Evolutionary conservation across 2,329 filamentous ascomycete species (phyloP).

Genomic region (Metarhizium sp.): DNA sequence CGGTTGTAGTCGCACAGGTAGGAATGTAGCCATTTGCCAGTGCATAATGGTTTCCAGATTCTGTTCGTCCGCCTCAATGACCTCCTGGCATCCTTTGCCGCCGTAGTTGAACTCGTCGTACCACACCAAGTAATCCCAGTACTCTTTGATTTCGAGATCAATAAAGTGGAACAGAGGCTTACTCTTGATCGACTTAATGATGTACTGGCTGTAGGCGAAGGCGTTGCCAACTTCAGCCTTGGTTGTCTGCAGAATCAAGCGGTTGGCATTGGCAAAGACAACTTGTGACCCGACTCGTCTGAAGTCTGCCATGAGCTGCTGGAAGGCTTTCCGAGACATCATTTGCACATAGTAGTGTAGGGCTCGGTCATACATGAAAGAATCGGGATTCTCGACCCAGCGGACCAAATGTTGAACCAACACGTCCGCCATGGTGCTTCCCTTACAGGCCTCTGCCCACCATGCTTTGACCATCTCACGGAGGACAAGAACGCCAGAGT

Average conservation of each 20-base stretch:
- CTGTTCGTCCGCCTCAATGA: slow-evolving; percentile 64
- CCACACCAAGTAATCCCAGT: slow-evolving; percentile 99
- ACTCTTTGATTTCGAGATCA: slow-evolving; percentile 94
- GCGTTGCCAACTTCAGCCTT: slow-evolving; percentile 96
- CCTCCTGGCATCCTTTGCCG: slow-evolving; percentile 79
- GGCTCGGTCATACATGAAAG: slow-evolving; percentile 89
- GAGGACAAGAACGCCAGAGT: slow-evolving; percentile 79
- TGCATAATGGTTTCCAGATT: slow-evolving; percentile 89
- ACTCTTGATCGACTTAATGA: slow-evolving; percentile 91
- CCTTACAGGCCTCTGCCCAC: slow-evolving; percentile 90
- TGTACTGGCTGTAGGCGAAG: slow-evolving; percentile 94
- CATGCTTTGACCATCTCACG: slow-evolving; percentile 98
- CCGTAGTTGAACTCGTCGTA: slow-evolving; percentile 99
- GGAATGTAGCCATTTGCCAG: slow-evolving; percentile 90
- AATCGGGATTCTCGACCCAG: slow-evolving; percentile 91
- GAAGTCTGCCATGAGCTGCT: slow-evolving; percentile 96
- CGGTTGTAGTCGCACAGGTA: slow-evolving; percentile 70
- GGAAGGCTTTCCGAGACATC: slow-evolving; percentile 95
- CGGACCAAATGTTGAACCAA: slow-evolving; percentile 96
- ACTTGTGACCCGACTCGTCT: slow-evolving; percentile 89
- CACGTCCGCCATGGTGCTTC: slow-evolving; percentile 90
- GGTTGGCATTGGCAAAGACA: slow-evolving; percentile 86
- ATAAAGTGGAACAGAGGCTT: slow-evolving; percentile 97
- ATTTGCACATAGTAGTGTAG: slow-evolving; percentile 97
- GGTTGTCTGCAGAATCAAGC: slow-evolving; percentile 86